Conservation (phyloP, 352 stramenopile species). For the Phytophthora litchii region DNA sequence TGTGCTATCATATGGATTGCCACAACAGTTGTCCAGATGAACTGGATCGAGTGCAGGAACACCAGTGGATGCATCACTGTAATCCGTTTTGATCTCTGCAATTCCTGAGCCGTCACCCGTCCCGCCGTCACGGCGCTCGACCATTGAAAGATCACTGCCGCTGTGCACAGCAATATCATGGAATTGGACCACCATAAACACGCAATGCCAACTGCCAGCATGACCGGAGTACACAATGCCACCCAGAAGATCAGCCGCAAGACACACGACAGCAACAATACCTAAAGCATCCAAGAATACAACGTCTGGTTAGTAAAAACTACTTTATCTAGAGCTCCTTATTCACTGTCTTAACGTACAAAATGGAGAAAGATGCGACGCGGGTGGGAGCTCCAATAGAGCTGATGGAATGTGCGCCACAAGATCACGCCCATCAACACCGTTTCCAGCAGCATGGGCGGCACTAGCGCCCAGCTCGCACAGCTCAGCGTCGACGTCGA, state of each 20-base stretch:
- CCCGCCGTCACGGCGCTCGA: conserved; percentile 61
- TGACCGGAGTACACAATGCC: conserved; percentile 32
- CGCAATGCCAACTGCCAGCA: conserved; percentile 44
- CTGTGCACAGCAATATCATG: conserved; percentile 68
- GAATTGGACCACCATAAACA: conserved; percentile 68
- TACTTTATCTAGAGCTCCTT: neutral
- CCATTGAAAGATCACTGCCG: conserved; percentile 74
- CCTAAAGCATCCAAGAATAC: conserved; percentile 22
- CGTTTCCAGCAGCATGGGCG: conserved; percentile 54
- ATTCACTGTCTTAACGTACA: conserved; percentile 31
- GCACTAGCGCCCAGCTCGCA: conserved; percentile 50
- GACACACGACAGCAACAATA: conserved; percentile 47
- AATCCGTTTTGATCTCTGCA: conserved; percentile 53
- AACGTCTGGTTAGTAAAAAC: conserved; percentile 14
- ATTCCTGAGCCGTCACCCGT: conserved; percentile 51
- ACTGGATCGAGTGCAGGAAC: conserved; percentile 59
- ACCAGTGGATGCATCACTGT: conserved; percentile 64
- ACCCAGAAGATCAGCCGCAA: conserved; percentile 56
- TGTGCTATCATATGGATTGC: conserved; percentile 41
- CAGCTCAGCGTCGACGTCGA: conserved; percentile 36
- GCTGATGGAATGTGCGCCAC: conserved; percentile 64
- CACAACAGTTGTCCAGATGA: conserved; percentile 41
- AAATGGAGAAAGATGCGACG: conserved; percentile 65
- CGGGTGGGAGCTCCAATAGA: conserved; percentile 66
- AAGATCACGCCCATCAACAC: conserved; percentile 46